Conservation (phyloP, 2,329 filamentous ascomycete genomes). For the Paracoccidioides brasiliensis region DNA sequence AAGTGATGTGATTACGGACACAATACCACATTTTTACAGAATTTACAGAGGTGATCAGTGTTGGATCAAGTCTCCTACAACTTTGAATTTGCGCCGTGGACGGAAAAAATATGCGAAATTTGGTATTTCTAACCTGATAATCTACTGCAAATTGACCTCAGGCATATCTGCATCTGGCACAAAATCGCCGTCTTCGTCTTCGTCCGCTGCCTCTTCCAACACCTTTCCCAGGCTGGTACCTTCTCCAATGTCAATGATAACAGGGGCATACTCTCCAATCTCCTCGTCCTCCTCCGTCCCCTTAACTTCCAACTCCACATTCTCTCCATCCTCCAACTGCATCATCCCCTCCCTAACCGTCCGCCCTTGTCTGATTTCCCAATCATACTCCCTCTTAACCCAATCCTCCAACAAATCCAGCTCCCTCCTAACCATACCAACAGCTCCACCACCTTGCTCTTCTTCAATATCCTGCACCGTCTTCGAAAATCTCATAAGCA, state of each 20-base stretch:
- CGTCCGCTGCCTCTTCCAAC: not conserved
- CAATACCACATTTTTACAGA: not conserved
- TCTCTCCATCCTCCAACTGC: conserved; percentile 50
- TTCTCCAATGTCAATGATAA: conserved; percentile 40
- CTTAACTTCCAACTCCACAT: conserved; percentile 45
- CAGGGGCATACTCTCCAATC: conserved; percentile 50
- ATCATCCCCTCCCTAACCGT: conserved; percentile 46
- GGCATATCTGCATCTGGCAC: conserved; percentile 4
- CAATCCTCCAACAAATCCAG: conserved; percentile 43
- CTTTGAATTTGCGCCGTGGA: not conserved
- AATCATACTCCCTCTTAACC: conserved; percentile 42
- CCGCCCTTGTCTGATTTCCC: conserved; percentile 41
- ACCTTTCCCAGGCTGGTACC: not conserved
- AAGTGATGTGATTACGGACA: not conserved
- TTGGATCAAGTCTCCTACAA: not conserved
- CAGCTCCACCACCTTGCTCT: conserved; percentile 20
- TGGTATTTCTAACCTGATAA: not conserved
- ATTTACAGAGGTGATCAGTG: not conserved
- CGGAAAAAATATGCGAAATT: not conserved
- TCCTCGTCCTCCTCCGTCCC: conserved; percentile 48
- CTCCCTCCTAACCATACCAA: conserved; percentile 34
- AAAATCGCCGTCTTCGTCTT: not conserved
- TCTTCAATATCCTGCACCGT: conserved; percentile 28
- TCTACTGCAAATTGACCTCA: not conserved
- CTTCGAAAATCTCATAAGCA: conserved; percentile 41